Percentiles rank a stretch among this genome's conserved stretches.
Evolutionary conservation across 1,284 basidiomycete species (phyloP).

Genomic region (Boletus sp.): DNA sequence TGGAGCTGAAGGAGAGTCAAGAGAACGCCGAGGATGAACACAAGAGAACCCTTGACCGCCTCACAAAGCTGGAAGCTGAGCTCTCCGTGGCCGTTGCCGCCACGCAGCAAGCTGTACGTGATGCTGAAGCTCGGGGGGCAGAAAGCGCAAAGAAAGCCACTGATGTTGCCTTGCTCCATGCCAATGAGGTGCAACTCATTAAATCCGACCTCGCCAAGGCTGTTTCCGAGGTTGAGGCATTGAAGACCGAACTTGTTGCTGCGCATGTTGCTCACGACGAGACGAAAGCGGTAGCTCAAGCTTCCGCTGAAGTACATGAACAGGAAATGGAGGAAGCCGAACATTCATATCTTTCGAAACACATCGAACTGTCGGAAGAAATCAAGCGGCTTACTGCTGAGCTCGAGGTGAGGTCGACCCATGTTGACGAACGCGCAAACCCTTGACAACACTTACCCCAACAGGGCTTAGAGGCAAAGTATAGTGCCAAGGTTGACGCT

Average conservation of each 20-base stretch:
- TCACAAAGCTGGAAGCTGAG: slow-evolving; percentile 53
- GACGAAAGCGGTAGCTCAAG: slow-evolving; percentile 41
- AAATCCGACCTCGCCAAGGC: slow-evolving; percentile 45
- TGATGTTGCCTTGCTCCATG: slow-evolving; percentile 43
- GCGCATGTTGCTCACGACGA: slow-evolving; percentile 47
- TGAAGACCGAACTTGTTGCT: slow-evolving; percentile 45
- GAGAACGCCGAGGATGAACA: slow-evolving; percentile 63
- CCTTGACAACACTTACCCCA: background rate
- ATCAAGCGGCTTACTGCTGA: slow-evolving; percentile 54
- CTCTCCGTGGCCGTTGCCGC: slow-evolving; percentile 46
- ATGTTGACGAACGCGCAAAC: background rate
- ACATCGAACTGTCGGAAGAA: slow-evolving; percentile 57
- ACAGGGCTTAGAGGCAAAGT: slow-evolving; percentile 66
- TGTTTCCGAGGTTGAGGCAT: slow-evolving; percentile 41
- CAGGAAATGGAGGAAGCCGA: slow-evolving; percentile 50
- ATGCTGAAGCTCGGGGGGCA: slow-evolving; percentile 47
- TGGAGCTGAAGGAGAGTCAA: slow-evolving; percentile 71
- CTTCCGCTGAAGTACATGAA: slow-evolving; percentile 45
- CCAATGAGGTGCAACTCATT: slow-evolving; percentile 43
- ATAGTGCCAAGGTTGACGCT: slow-evolving; percentile 59
- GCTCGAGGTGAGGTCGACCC: slow-evolving; percentile 49
- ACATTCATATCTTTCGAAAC: slow-evolving; percentile 42
- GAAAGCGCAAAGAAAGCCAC: slow-evolving; percentile 42
- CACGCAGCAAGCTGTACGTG: slow-evolving; percentile 48
- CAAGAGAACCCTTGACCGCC: slow-evolving; percentile 41